Base-by-base conservation (phyloP, 331 rosid species). In the Pyrus hybrid region DNA sequence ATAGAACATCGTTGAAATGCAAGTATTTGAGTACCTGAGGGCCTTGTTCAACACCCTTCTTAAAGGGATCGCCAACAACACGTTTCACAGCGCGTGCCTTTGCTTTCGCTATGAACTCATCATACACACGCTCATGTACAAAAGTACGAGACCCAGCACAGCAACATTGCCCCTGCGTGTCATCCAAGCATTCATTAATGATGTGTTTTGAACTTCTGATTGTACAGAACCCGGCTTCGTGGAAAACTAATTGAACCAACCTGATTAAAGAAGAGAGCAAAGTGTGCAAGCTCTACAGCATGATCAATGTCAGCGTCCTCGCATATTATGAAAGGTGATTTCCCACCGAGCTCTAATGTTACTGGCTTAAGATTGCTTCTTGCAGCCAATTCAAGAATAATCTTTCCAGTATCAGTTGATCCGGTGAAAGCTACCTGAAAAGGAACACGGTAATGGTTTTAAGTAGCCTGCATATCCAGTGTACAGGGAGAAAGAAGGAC, bases 101-200 rank as follows among this genome's bases (percentile, higher is more conserved):
- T 22, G 98, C 77, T 82, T 93, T 93, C 69, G 85, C 96, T 25
- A 88, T 51, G 74, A 93, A 93, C 62, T 90, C 96, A 21, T 86
- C 94, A 61, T 93, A 86, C 13, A 93, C 82, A 66, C 90, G 83
- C 79, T 93, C 97, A 68, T 93, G 97, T 30, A 93, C 97, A 64
- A 71, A 90, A 13, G 97, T 93, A 20, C 97, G 97, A 79, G 97
- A 93, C 26, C 97, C 98, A 16, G 96, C 94, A 75, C 92, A 86
- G 68, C 97, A 93, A 76, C 97, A 93, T 83, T 93, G 96, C 8
- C 96, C 96, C 97, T 92, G 82, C 6, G 68, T 60, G 45, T 22
- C 68, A 72, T 70, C 49, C 80, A 58, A 22, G 41, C 21, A 51
- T 51, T 51, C 57, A 2, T 51, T 51, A 17, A 16, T 17, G 9